A percentile compares a stretch with the other conserved stretches of the same genome.
These are phyloP conservation scores for Nyssa sinensis DNA, from an alignment of 148 eudicot genomes.

Conservation along the genomic window DNA sequence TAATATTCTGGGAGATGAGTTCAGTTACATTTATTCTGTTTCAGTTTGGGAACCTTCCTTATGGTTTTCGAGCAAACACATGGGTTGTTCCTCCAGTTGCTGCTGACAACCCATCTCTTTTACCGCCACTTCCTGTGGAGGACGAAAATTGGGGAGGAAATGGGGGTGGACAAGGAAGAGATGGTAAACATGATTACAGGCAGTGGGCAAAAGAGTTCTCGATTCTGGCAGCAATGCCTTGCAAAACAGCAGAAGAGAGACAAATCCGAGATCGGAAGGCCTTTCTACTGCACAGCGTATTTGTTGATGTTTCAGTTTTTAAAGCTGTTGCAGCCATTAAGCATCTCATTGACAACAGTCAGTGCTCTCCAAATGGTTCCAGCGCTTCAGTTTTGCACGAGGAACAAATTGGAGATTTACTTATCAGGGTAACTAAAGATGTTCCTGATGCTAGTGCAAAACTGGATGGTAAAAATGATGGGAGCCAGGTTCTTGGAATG, in stretches of 20 bases:
- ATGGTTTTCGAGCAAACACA: conserved; percentile 91
- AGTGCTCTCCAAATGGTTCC: conserved; percentile 20
- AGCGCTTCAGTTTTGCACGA: conserved; percentile 30
- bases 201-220: conserved; percentile 80
- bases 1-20: conserved; percentile 4
- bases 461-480: conserved; percentile 71
- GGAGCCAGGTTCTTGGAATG: conserved; percentile 60
- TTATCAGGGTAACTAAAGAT: conserved; percentile 55
- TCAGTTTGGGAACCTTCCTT: conserved; percentile 96
- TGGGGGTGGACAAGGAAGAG: conserved; percentile 91
- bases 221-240: conserved; percentile 85
- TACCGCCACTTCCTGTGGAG: conserved; percentile 81
- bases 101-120: conserved; percentile 63
- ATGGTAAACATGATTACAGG: conserved; percentile 54
- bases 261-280: conserved; percentile 87
- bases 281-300: conserved; percentile 83
- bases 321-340: conserved; percentile 65
- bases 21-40: conserved; percentile 19
- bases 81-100: conserved; percentile 87
- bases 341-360: conserved; percentile 34
- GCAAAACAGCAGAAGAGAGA: conserved; percentile 87
- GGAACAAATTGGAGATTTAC: conserved; percentile 66
- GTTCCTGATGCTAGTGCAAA: conserved; percentile 65
- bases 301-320: conserved; percentile 82
- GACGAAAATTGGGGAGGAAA: conserved; percentile 93